Percentiles rank a stretch among this genome's conserved stretches.
These are phyloP conservation scores for Candida takata DNA, from an alignment of 805 yeast genomes.

Conservation along the genomic window DNA sequence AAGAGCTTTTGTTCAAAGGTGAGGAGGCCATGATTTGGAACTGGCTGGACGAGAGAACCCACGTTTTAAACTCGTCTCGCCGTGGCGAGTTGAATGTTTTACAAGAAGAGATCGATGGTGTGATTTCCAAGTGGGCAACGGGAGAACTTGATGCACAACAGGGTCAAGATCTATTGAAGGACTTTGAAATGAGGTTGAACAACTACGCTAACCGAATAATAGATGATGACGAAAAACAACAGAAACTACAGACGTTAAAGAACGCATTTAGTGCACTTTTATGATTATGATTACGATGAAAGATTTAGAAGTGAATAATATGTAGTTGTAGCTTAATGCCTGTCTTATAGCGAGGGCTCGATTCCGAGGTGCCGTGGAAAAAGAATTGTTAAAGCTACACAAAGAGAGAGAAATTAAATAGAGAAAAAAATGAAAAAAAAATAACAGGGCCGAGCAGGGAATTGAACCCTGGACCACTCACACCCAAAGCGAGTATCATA, in stretches of 20 bases:
- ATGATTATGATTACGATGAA: no score
- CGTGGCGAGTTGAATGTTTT: slow-evolving; percentile 4
- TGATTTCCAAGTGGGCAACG: slow-evolving; percentile 17
- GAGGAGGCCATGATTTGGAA: slow-evolving; percentile 22
- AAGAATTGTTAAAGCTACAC: no score
- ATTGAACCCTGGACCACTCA: slow-evolving; percentile 16
- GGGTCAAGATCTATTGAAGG: slow-evolving; percentile 9
- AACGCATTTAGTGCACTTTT: slow-evolving; percentile 14
- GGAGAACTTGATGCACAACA: slow-evolving; percentile 16
- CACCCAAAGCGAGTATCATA: slow-evolving; percentile 9
- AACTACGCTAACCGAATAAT: slow-evolving; percentile 11
- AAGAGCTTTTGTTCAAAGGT: slow-evolving; percentile 14
- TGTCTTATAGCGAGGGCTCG: no score
- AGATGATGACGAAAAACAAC: slow-evolving; percentile 3
- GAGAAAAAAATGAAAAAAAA: background rate
- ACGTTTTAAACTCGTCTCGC: slow-evolving; percentile 4
- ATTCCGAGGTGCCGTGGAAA: no score
- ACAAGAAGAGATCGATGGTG: slow-evolving; percentile 17
- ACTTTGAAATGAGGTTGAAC: slow-evolving; percentile 14
- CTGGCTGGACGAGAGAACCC: slow-evolving; percentile 25
- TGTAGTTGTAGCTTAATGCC: no score
- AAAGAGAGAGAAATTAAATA: no score
- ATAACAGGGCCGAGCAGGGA: slow-evolving; percentile 13
- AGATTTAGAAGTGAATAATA: no score
- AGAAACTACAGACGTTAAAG: slow-evolving; percentile 12